Evolutionary conservation across 2,329 filamentous ascomycete species (phyloP), one percentile per base, ranked within the genome.

Genomic region (Trichoderma aggressivum): DNA sequence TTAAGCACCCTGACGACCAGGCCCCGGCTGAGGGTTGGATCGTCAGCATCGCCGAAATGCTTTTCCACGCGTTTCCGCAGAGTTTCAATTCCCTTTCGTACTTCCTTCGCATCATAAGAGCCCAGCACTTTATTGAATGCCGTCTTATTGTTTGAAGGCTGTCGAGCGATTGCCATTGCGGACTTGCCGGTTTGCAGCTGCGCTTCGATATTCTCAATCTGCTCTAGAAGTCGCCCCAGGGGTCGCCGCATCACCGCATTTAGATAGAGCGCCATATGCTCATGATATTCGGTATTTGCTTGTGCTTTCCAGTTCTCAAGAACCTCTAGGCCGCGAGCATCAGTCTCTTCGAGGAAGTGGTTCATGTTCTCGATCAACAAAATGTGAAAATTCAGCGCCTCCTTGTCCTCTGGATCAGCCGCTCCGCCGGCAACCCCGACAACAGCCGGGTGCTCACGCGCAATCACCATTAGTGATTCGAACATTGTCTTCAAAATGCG

Each of bases 301-400:
- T 91, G 91, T 50, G 90, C 88, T 77, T 90, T 92, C 93, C 94
- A 98, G 75, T 93, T 90, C 72, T 93, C 90, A 5, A 98, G 86
- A 1, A 97, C 89, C 8, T 92, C 87, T 73, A 96, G 89, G 47
- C 88, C 87, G 21, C 89, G 87, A 18, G 91, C 86, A 75, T 97
- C 93, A 10, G 97, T 92, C 80, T 98, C 94, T 79, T 98, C 94
- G 12, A 96, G 85, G 82, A 97, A 98, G 81, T 97, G 94, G 78
- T 98, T 97, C 94, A 98, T 98, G 81, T 99, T 99, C 81, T 99
- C 95, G 75, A 99, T 98, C 68, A 98, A 87, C 39, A 98, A 87
- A 77, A 99, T 97, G 81, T 98, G 94, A 82, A 97, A 97, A 82
- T 98, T 98, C 72, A 99, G 88, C 6, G 94, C 93, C 80, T 98